Evolutionary conservation across 176 grass and related monocot genomes (phyloP), one percentile per base, ranked within the genome.

Genomic region (Paspalum notatum): DNA sequence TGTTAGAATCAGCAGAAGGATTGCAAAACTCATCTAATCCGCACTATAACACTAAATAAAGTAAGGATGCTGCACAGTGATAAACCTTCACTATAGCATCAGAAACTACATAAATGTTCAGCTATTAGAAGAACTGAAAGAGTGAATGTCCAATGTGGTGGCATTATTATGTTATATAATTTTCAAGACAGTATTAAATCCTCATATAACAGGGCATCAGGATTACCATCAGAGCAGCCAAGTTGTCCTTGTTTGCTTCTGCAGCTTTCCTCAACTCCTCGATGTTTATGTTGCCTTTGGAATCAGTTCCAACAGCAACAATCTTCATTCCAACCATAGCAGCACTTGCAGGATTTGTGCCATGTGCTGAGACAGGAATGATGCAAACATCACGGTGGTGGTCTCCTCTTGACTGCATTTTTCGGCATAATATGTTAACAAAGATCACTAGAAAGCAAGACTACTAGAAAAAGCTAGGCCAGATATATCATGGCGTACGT

Each of bases 291-390:
- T 99, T 99, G 72, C 97, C 97, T 75, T 96, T 93, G 78, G 97
- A 85, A 81, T 98, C 95, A 62, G 95, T 98, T 77, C 95, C 95
- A 32, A 98, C 88, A 78, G 95, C 88, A 78, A 98, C 92, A 64
- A 98, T 98, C 68, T 93, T 98, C 95, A 98, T 98, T 61, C 95
- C 95, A 39, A 90, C 94, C 95, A 98, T 98, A 63, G 95, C 95
- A 66, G 95, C 95, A 87, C 95, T 98, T 72, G 95, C 95, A 57
- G 95, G 97, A 68, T 99, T 99, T 57, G 97, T 99, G 26, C 97
- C 97, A 15, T 99, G 97, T 59, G 97, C 97, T 52, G 97, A 99
- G 48, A 93, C 97, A 22, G 97, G 97, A 82, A 99, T 99, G 76
- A 99, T 99, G 84, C 97, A 99, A 79, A 99, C 97, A 86, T 99